phyloP scores from a whole-genome alignment of 495 filamentous ascomycete genomes.

The Venustampulla echinocandica region DNA sequence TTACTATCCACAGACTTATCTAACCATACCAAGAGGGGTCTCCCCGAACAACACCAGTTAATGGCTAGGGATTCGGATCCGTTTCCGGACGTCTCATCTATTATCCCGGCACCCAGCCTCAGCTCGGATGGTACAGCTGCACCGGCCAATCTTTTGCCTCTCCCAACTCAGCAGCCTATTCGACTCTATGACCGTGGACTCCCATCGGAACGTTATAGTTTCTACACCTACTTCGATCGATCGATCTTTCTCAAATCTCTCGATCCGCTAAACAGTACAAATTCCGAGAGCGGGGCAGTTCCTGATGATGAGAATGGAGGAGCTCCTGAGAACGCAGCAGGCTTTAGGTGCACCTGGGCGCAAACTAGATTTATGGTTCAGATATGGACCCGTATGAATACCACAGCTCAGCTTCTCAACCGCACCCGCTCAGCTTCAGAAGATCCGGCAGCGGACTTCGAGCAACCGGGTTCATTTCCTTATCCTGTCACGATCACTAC shows the following conservation, averaged over 20 bases:
- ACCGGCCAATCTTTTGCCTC: constrained; percentile 58
- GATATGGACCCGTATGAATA: constrained; percentile 69
- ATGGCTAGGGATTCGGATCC: constrained; percentile 16
- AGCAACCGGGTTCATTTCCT: constrained; percentile 67
- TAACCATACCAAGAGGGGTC: constrained; percentile 5
- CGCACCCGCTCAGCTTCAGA: constrained; percentile 9
- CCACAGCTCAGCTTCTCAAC: constrained; percentile 36
- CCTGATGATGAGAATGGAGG: constrained; percentile 59
- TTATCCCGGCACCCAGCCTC: constrained; percentile 52
- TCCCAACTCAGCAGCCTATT: constrained; percentile 66
- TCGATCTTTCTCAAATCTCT: constrained; percentile 66
- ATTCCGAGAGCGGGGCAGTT: constrained; percentile 26
- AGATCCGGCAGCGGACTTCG: constrained; percentile 46
- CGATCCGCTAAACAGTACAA: constrained; percentile 29
- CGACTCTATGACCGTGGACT: constrained; percentile 77
- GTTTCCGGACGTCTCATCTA: constrained; percentile 40
- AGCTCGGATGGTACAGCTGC: constrained; percentile 62
- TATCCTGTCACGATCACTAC: constrained; percentile 75
- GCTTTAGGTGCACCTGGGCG: constrained; percentile 66
- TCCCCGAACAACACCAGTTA: not conserved
- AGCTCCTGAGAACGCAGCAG: constrained; percentile 47
- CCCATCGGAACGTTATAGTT: constrained; percentile 80
- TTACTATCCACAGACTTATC: constrained; percentile 26
- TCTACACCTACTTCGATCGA: constrained; percentile 87
- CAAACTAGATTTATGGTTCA: constrained; percentile 81